Evolutionary conservation across 2,329 filamentous ascomycete species (phyloP).

Genomic region (Pestalotiopsis sp.): DNA sequence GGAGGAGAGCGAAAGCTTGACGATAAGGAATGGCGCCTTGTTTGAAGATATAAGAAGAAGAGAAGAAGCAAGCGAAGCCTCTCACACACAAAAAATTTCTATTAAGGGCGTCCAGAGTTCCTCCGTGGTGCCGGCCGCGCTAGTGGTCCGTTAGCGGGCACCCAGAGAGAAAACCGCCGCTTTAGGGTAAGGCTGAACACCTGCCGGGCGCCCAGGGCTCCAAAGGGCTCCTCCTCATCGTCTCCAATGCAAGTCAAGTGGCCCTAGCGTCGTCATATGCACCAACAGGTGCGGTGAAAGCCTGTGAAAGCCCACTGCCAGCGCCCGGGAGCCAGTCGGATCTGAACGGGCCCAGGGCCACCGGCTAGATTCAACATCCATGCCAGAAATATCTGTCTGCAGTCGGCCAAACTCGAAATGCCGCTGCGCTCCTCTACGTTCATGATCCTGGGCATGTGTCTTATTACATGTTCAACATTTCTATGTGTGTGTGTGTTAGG

Average conservation of each 20-base stretch:
- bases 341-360: background rate
- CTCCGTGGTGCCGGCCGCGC: background rate
- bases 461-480: background rate
- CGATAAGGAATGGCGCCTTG: slow-evolving; percentile 90
- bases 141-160: slow-evolving; percentile 2
- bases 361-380: slow-evolving; percentile 4
- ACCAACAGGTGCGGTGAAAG: background rate
- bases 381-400: background rate
- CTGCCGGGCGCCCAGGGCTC: background rate
- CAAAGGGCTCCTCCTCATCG: background rate
- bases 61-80: slow-evolving; percentile 31
- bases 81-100: slow-evolving; percentile 28
- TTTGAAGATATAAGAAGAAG: slow-evolving; percentile 35
- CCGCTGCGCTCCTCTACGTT: background rate
- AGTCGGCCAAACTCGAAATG: slow-evolving; percentile 8
- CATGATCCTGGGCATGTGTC: background rate
- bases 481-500: background rate
- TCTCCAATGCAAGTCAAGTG: background rate
- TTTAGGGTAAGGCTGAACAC: background rate
- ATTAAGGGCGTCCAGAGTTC: background rate
- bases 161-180: background rate
- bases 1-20: slow-evolving; percentile 67
- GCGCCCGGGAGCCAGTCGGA: background rate
- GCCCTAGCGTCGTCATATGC: background rate
- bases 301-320: background rate